phyloP scores from a whole-genome alignment of 306 rosid genomes.

The Myrica gale region DNA sequence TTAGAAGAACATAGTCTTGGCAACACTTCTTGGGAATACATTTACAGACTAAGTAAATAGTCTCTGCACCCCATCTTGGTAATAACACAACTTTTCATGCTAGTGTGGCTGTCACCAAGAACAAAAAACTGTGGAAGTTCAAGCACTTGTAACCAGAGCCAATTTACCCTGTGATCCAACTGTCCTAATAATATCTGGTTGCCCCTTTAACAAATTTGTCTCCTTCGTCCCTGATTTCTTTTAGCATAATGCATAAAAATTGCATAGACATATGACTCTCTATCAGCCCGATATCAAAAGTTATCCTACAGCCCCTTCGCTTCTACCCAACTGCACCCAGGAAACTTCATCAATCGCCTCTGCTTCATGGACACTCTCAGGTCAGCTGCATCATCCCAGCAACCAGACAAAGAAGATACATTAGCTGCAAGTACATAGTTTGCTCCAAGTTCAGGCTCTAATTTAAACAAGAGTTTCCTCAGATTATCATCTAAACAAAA shows the following conservation, averaged over 20 bases:
- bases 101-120: neutral
- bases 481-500: slow-evolving; percentile 42
- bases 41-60: neutral
- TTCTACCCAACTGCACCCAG: slow-evolving; percentile 68
- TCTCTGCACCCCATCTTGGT: neutral
- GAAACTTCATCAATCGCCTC: slow-evolving; percentile 51
- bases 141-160: too few species aligned
- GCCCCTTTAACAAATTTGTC: neutral
- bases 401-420: slow-evolving; percentile 43
- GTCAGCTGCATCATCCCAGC: slow-evolving; percentile 51
- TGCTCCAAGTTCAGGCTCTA: slow-evolving; percentile 55
- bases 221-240: neutral
- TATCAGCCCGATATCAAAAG: neutral
- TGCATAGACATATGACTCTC: neutral
- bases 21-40: neutral
- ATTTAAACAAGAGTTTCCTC: slow-evolving; percentile 35
- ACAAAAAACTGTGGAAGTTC: neutral
- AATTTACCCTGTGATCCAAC: neutral
- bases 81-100: neutral
- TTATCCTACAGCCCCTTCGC: slow-evolving; percentile 19
- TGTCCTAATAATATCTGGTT: neutral
- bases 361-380: slow-evolving; percentile 55
- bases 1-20: neutral
- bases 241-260: neutral
- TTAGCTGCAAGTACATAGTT: slow-evolving; percentile 58